Evolutionary conservation across 345 rosid species (phyloP).

Genomic region (Euphorbia peplus): DNA sequence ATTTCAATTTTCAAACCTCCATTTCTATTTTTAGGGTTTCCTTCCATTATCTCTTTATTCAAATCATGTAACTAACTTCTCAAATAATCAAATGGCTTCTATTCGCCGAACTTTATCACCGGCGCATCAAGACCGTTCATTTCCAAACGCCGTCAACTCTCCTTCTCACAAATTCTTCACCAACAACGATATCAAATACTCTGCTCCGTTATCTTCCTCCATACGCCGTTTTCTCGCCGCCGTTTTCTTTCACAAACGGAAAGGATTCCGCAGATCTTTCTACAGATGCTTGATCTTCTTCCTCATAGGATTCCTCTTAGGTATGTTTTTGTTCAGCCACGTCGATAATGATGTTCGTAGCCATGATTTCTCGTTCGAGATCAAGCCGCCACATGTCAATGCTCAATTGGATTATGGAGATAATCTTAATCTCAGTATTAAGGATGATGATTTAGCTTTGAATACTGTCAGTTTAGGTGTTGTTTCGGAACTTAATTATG

Average conservation of each 20-base stretch:
- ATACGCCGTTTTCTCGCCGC: slow-evolving; percentile 28
- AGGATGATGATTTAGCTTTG: slow-evolving; percentile 7
- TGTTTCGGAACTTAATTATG: slow-evolving; percentile 1
- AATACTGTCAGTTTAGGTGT: slow-evolving; percentile 9
- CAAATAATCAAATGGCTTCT: slow-evolving; percentile 60
- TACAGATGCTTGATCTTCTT: slow-evolving; percentile 60
- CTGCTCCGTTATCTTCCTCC: slow-evolving; percentile 33
- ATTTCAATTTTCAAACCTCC: neutral
- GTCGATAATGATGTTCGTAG: slow-evolving; percentile 40
- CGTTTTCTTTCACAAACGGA: slow-evolving; percentile 33
- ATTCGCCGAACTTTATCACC: slow-evolving; percentile 91
- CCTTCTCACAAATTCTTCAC: slow-evolving; percentile 31
- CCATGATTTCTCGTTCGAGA: slow-evolving; percentile 61
- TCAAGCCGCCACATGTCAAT: slow-evolving; percentile 53
- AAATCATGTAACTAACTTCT: slow-evolving; percentile 26
- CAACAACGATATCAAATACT: slow-evolving; percentile 25
- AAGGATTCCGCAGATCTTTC: slow-evolving; percentile 59
- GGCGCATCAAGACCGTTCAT: slow-evolving; percentile 52
- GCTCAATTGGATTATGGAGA: slow-evolving; percentile 33
- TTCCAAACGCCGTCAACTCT: slow-evolving; percentile 20
- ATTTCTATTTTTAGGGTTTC: slow-evolving; percentile 5
- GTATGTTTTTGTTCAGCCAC: slow-evolving; percentile 59
- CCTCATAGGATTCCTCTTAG: slow-evolving; percentile 56
- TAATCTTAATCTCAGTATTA: neutral
- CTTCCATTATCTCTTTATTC: neutral